Evolutionary conservation across 2,329 filamentous ascomycete species (phyloP).

Genomic region (Epichloe gansuensis): DNA sequence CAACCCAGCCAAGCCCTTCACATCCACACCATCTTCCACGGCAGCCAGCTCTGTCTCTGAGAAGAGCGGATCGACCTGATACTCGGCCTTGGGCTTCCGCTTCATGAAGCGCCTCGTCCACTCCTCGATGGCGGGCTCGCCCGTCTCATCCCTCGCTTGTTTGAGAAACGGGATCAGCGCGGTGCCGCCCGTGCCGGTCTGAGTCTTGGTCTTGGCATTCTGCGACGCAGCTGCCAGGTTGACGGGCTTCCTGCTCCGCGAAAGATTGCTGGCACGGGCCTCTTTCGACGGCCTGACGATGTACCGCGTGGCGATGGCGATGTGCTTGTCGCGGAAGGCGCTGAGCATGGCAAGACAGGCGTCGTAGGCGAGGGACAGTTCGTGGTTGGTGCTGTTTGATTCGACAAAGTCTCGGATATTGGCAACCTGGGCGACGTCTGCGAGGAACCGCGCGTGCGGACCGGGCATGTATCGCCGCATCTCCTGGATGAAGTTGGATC

Average conservation of each 20-base stretch:
- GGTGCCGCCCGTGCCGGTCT: conserved; percentile 87
- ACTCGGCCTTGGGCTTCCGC: conserved; percentile 35
- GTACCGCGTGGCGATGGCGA: conserved; percentile 90
- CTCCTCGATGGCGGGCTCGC: conserved; percentile 69
- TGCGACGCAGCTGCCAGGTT: conserved; percentile 53
- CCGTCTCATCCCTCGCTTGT: conserved; percentile 91
- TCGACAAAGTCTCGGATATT: conserved; percentile 83
- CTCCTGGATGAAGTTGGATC: conserved; percentile 84
- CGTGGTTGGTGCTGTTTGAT: conserved; percentile 43
- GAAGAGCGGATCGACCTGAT: conserved; percentile 44
- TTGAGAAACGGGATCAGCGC: conserved; percentile 92
- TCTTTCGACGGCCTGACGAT: conserved; percentile 82
- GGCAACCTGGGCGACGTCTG: conserved; percentile 64
- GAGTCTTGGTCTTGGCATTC: conserved; percentile 40
- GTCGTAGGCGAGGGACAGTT: conserved; percentile 73
- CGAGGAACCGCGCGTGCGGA: conserved; percentile 76
- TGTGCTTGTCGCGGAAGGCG: conserved; percentile 79
- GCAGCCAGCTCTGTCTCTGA: conserved; percentile 35
- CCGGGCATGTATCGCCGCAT: conserved; percentile 98
- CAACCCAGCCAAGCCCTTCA: conserved; percentile 62
- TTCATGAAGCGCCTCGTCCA: conserved; percentile 50
- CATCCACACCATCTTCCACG: conserved; percentile 32
- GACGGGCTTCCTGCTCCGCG: conserved; percentile 37
- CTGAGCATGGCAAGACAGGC: conserved; percentile 65
- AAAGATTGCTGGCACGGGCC: conserved; percentile 50